Evolutionary conservation across 345 rosid genomes (phyloP), one percentile per base, ranked within the genome.

Genomic region (Moringa oleifera): DNA sequence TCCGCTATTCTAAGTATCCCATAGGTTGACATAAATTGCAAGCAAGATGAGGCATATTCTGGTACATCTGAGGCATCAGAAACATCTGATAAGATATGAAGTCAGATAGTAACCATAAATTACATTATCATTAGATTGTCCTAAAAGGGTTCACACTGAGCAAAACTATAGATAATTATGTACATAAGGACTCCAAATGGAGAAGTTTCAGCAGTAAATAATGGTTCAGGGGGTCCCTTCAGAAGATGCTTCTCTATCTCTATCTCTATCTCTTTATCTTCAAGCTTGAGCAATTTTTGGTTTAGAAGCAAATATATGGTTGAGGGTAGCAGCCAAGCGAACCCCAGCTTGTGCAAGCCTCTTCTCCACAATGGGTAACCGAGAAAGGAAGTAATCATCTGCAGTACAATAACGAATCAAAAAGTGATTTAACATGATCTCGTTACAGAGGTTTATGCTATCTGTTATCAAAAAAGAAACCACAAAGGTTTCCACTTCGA

Each of bases 271-370:
- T 5, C 12, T 41, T 68, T 4, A 5, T 41, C 69, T 64, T 86
- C 85, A 77, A 46, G 73, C 72, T 57, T 20, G 66, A 61, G 81
- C 71, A 52, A 80, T 58, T 79, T 71, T 72, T 0, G 63, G 37
- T 51, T 73, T 64, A 57, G 87, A 63, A 71, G 84, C 50, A 59
- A 92, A 89, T n/a, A 89, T 68, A 2, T 86, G 90, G 77, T 85
- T 93, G 53, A 93, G 91, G 46, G 79, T 82, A 1, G 90, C 87
- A 10, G 95, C 96, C n/a, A 89, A 64, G 31, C 91, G 89, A 55
- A 89, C 71, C n/a, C 96, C 89, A 2, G 80, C 87, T 79, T 93
- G 95, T 17, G 98, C 98, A 47, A 90, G 81, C 69, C 94, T 83
- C 73, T 82, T 75, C 80, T 85, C 89, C 70, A 90, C 90, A 1